Percentiles rank a stretch among this genome's conserved stretches.
phyloP scores from a whole-genome alignment of 768 basidiomycete species.

The Termitomyces sp. region DNA sequence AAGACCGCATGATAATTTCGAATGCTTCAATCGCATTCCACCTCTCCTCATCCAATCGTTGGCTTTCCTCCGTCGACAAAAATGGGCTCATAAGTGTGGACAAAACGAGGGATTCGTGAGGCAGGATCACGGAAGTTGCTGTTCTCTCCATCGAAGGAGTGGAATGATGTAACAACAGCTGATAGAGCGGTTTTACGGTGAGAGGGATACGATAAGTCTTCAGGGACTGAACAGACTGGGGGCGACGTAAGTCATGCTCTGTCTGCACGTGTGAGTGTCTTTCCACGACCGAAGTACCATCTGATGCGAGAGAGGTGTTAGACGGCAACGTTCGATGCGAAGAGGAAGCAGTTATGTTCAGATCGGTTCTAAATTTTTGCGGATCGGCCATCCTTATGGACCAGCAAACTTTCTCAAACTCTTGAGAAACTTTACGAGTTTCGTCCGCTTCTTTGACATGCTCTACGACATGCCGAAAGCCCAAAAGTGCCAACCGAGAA shows the following conservation, averaged over 20 bases:
- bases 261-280: constrained; percentile 17
- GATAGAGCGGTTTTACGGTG: constrained; percentile 39
- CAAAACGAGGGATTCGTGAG: constrained; percentile 55
- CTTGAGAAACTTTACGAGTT: constrained; percentile 44
- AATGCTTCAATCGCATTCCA: constrained; percentile 56
- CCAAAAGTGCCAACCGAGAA: constrained; percentile 46
- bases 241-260: constrained; percentile 34
- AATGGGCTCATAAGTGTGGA: constrained; percentile 58
- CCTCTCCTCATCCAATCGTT: constrained; percentile 45
- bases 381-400: constrained; percentile 43
- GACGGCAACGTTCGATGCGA: constrained; percentile 40
- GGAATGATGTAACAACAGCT: constrained; percentile 41
- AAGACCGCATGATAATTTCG: constrained; percentile 51
- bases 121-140: constrained; percentile 31
- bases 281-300: constrained; percentile 14
- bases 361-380: constrained; percentile 20
- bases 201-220: constrained; percentile 22
- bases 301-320: constrained; percentile 25
- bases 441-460: constrained; percentile 54
- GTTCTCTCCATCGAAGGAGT: constrained; percentile 24
- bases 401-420: constrained; percentile 53
- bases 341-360: constrained; percentile 28
- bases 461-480: constrained; percentile 63
- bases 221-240: constrained; percentile 37
- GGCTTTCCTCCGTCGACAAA: constrained; percentile 28